Percentiles rank a stretch among this genome's conserved stretches.
Conservation (phyloP, 805 yeast genomes). For the Teunomyces atbi region DNA sequence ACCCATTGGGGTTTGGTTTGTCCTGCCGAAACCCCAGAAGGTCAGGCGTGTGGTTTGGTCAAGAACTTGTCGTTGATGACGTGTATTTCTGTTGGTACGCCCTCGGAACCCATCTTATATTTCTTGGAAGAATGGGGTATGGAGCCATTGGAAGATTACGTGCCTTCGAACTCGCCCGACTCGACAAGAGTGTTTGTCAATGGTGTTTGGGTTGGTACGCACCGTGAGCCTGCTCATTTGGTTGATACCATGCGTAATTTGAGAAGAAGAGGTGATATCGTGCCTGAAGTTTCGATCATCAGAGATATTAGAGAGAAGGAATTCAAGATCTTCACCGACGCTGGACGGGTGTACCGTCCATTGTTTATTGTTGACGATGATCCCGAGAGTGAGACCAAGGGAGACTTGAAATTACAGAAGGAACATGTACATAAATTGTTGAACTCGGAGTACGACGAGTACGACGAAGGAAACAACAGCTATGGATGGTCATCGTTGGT, state of each 20-base stretch:
- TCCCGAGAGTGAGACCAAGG: conserved; percentile 61
- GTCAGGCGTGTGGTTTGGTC: conserved; percentile 99
- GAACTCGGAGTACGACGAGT: conserved; percentile 62
- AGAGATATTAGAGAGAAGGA: conserved; percentile 97
- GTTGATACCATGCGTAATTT: conserved; percentile 87
- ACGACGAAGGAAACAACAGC: conserved; percentile 46
- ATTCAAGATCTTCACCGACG: conserved; percentile 94
- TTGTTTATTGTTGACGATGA: conserved; percentile 90
- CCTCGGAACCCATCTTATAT: conserved; percentile 91
- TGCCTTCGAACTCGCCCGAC: conserved; percentile 86
- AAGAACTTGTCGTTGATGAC: conserved; percentile 96
- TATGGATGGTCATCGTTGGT: conserved; percentile 87
- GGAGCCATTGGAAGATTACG: conserved; percentile 95
- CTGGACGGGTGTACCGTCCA: conserved; percentile 98
- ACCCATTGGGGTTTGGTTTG: conserved; percentile 99
- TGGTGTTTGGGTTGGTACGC: conserved; percentile 99
- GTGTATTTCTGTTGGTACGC: conserved; percentile 95
- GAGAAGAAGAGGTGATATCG: conserved; percentile 92
- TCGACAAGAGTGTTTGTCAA: conserved; percentile 94
- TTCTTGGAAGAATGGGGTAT: conserved; percentile 98
- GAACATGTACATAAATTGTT: conserved; percentile 75
- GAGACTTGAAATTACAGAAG: conserved; percentile 80
- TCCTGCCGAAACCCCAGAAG: conserved; percentile 99
- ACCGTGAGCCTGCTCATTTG: conserved; percentile 90
- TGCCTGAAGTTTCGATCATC: conserved; percentile 94